Percentiles rank a stretch among this genome's conserved stretches.
These are phyloP conservation scores for Aspergillus ellipticus DNA, from an alignment of 495 filamentous ascomycete species.

Conservation along the genomic window DNA sequence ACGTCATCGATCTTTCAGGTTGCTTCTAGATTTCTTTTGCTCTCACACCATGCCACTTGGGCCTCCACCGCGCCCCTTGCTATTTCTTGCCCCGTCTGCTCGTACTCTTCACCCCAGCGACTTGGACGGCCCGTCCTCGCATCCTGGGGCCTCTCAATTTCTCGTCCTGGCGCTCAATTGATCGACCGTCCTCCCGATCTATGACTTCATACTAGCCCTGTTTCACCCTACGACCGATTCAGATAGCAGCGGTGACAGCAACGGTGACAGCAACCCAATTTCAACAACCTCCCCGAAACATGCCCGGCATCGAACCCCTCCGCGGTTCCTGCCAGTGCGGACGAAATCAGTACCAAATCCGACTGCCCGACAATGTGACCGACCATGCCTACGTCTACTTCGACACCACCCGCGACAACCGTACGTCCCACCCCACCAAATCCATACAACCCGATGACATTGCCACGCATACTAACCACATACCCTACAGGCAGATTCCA, in stretches of 20 bases:
- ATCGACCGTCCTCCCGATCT: background rate
- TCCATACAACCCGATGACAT: background rate
- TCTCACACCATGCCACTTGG: background rate
- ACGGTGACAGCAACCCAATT: background rate
- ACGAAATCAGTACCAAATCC: slow-evolving; percentile 74
- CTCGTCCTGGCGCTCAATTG: background rate
- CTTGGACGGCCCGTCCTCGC: background rate
- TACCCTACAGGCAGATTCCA: slow-evolving; percentile 55
- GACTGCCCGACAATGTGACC: slow-evolving; percentile 54
- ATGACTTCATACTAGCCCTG: slow-evolving; percentile 5
- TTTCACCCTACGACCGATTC: background rate
- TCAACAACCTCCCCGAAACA: slow-evolving; percentile 19
- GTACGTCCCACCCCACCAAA: slow-evolving; percentile 43
- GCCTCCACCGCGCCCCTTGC: background rate
- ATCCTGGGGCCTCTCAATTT: background rate
- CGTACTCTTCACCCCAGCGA: background rate
- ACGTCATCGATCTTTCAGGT: slow-evolving; percentile 14
- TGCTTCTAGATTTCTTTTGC: slow-evolving; percentile 1
- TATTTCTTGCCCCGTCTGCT: background rate
- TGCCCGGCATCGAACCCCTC: slow-evolving; percentile 51
- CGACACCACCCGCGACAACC: slow-evolving; percentile 58
- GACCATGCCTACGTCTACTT: slow-evolving; percentile 65
- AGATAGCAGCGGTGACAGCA: too few species aligned
- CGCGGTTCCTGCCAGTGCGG: slow-evolving; percentile 80
- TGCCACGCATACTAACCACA: slow-evolving; percentile 1